Evolutionary conservation across 257 asterid genomes (phyloP).

Genomic region (Plantago ovata): DNA sequence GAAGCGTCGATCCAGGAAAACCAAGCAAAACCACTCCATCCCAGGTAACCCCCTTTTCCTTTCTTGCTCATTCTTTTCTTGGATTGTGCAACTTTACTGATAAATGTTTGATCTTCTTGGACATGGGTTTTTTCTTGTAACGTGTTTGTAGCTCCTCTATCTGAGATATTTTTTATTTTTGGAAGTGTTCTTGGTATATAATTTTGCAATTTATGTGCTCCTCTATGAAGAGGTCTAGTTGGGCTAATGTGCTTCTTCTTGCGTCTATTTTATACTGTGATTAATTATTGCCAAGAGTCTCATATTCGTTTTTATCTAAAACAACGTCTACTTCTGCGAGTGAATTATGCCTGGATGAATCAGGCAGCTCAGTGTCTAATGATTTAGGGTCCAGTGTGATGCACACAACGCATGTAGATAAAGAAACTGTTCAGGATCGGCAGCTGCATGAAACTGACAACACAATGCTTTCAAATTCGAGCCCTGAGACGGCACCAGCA

Average conservation of each 20-base stretch:
- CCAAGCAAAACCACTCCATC: constrained; percentile 22
- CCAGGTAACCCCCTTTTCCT: constrained; percentile 26
- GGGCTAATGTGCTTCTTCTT: no score
- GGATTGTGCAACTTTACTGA: no score
- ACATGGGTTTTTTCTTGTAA: not conserved
- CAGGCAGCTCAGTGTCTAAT: constrained; percentile 16
- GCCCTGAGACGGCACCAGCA: constrained; percentile 22
- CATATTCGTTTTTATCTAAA: not conserved
- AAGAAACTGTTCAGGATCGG: constrained; percentile 11
- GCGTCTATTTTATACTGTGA: no score
- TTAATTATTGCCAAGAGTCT: not conserved
- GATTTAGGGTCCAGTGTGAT: constrained; percentile 12
- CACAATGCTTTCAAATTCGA: constrained; percentile 15
- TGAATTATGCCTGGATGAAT: constrained; percentile 25
- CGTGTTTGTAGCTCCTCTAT: not conserved
- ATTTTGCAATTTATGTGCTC: no score
- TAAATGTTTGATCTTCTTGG: no score
- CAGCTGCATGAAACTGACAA: constrained; percentile 20
- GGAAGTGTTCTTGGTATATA: no score
- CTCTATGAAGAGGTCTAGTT: no score
- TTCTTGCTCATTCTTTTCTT: not conserved
- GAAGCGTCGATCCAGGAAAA: constrained; percentile 36
- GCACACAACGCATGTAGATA: constrained; percentile 14
- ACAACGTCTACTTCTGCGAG: constrained; percentile 33
- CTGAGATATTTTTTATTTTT: no score